phyloP scores from a whole-genome alignment of 495 filamentous ascomycete species.

The Aspergillus steynii region DNA sequence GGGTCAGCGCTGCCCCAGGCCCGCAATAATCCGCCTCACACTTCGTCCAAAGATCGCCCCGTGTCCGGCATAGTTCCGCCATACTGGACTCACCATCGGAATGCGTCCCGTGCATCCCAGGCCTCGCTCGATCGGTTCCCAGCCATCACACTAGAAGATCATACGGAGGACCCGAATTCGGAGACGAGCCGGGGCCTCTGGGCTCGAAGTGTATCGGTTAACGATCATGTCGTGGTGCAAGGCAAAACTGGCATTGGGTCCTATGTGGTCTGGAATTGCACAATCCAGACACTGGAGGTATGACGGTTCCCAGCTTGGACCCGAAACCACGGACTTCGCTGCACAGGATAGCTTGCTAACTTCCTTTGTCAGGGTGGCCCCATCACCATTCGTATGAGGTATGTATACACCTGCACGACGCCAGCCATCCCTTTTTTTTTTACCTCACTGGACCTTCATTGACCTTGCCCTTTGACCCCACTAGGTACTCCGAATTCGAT shows the following conservation, averaged over 20 bases:
- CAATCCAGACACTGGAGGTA: slow-evolving; percentile 68
- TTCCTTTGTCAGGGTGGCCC: slow-evolving; percentile 51
- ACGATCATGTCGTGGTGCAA: slow-evolving; percentile 66
- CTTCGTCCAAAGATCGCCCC: slow-evolving; percentile 33
- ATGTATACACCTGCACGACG: slow-evolving; percentile 5
- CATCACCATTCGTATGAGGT: slow-evolving; percentile 63
- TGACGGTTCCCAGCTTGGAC: slow-evolving; percentile 23
- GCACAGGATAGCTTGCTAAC: slow-evolving; percentile 17
- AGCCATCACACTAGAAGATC: slow-evolving; percentile 68
- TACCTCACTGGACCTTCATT: background rate
- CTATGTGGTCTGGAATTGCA: slow-evolving; percentile 76
- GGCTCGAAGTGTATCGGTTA: slow-evolving; percentile 65
- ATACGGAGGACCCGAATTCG: slow-evolving; percentile 61
- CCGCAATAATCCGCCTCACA: background rate
- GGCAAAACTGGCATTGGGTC: slow-evolving; percentile 64
- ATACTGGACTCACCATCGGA: slow-evolving; percentile 53
- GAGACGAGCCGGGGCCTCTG: slow-evolving; percentile 64
- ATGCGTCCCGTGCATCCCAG: slow-evolving; percentile 45
- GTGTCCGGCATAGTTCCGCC: slow-evolving; percentile 47
- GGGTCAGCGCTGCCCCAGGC: slow-evolving; percentile 13
- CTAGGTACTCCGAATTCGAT: slow-evolving; percentile 74
- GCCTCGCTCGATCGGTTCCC: slow-evolving; percentile 38
- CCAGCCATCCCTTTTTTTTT: background rate
- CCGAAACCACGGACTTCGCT: background rate
- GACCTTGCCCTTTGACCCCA: background rate